Conservation (phyloP, 2,329 filamentous ascomycete genomes). For the Microthyrium microscopicum region DNA sequence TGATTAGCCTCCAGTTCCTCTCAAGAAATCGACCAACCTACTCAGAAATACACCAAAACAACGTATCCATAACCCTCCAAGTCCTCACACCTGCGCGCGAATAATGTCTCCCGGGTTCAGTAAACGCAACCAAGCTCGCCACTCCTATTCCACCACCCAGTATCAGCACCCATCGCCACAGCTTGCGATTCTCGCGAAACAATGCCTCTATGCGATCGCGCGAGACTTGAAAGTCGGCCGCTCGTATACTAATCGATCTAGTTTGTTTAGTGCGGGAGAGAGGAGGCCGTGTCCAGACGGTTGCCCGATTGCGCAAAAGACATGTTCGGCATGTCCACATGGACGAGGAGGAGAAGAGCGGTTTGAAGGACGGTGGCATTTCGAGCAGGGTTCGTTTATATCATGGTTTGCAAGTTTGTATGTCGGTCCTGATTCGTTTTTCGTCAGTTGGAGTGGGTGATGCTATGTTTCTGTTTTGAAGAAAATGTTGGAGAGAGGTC, state of each 20-base stretch:
- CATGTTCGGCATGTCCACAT: conserved; percentile 7
- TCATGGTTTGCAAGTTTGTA: too few species aligned
- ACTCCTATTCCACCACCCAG: conserved; percentile 11
- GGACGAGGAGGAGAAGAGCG: background rate
- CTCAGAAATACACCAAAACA: conserved; percentile 81
- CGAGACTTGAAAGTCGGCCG: too few species aligned
- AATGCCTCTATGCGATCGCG: too few species aligned
- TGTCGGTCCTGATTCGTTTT: too few species aligned
- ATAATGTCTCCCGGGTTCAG: conserved; percentile 55
- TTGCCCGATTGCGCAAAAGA: background rate
- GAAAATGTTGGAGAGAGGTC: too few species aligned
- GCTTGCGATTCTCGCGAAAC: conserved; percentile 3
- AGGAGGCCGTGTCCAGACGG: background rate
- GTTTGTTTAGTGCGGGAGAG: too few species aligned
- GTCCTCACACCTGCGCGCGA: conserved; percentile 63
- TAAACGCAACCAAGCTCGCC: conserved; percentile 31
- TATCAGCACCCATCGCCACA: conserved; percentile 3
- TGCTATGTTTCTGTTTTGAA: too few species aligned
- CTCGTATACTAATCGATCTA: too few species aligned
- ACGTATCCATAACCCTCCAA: conserved; percentile 56
- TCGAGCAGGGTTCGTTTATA: too few species aligned
- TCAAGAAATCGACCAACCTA: conserved; percentile 26
- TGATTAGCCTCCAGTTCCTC: too few species aligned
- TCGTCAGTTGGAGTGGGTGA: too few species aligned
- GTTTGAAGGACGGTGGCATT: background rate